Evolutionary conservation across 2,329 filamentous ascomycete species (phyloP), one percentile per base, ranked within the genome.

Genomic region (Herpotrichia juniperi): DNA sequence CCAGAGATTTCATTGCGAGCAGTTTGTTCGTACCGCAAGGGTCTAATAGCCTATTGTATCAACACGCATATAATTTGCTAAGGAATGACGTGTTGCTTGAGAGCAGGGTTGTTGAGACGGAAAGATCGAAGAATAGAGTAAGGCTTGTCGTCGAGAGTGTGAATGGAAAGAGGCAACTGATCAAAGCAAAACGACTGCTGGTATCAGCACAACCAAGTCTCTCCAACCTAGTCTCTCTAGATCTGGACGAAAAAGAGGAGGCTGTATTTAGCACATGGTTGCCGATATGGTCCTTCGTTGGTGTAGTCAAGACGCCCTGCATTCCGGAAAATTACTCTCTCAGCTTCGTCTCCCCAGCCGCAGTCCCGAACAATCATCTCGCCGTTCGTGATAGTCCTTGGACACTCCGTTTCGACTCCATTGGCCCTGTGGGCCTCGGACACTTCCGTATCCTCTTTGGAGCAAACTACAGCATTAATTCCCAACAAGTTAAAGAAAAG

Each of bases 1-100:
- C 56, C 2, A 16, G 37, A 47, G 56, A 46, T 42, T 19, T 60
- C 6, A 17, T 61, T 11, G 28, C 28, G 2, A 31, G n/a, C 28
- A 31, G 28, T n/a, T 8, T 63, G 10, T 43, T 64, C 28, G 30
- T 34, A 10, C 62, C 62, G 1, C 21, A 51, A 7, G 58, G 47
- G 5, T 61, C 55, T 16, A 66, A 66, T 34, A 58, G 59, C 28
- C 24, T 66, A 6, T 19, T 66, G 14, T 65, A 66, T 42, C 46
- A 62, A 42, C 62, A 61, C 26, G 61, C 63, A 19, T 58, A 62
- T n/a, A 37, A 54, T 3, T 50, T 65, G 5, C 55, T 66, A 2
- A 39, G 46, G n/a, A 7, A 49, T 1, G 56, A 62, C 32, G 51
- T 58, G 6, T 46, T 55, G 0, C 50, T 63, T 14, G 53, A 47